Evolutionary conservation across 2,329 filamentous ascomycete genomes (phyloP).

Genomic region (Diatrype stigma): DNA sequence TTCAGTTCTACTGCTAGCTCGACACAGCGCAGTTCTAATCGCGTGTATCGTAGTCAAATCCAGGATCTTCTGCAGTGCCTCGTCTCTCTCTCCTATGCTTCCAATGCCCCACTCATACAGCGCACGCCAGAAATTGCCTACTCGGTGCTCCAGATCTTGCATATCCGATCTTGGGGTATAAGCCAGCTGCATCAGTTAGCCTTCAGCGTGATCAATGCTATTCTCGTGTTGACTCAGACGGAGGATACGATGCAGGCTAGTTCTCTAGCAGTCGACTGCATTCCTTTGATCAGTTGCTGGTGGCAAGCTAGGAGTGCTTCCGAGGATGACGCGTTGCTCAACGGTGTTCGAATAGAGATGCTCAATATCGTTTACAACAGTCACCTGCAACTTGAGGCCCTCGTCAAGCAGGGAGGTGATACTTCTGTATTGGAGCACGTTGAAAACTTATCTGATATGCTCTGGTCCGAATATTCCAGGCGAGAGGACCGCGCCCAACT

Average conservation of each 20-base stretch:
- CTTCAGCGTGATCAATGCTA: conserved; percentile 70
- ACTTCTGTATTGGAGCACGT: conserved; percentile 43
- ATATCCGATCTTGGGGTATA: conserved; percentile 51
- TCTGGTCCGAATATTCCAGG: conserved; percentile 76
- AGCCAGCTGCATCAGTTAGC: conserved; percentile 66
- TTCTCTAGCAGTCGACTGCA: conserved; percentile 53
- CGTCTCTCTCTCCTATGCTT: conserved; percentile 56
- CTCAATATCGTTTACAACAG: conserved; percentile 67
- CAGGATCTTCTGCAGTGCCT: conserved; percentile 63
- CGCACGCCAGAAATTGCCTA: conserved; percentile 53
- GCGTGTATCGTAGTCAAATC: conserved; percentile 32
- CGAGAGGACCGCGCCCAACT: conserved; percentile 68
- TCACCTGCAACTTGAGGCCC: conserved; percentile 57
- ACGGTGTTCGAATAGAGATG: conserved; percentile 70
- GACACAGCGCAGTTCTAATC: conserved; percentile 16
- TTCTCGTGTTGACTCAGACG: conserved; percentile 62
- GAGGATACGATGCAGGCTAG: conserved; percentile 64
- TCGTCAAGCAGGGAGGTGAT: conserved; percentile 42
- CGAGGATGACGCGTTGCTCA: conserved; percentile 54
- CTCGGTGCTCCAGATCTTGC: conserved; percentile 57
- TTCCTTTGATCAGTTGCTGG: conserved; percentile 69
- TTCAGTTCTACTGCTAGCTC: conserved; percentile 24
- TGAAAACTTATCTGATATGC: conserved; percentile 61
- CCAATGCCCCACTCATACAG: conserved; percentile 62
- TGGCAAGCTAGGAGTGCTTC: conserved; percentile 70